phyloP scores from a whole-genome alignment of 1,284 basidiomycete species.

The Peniophora sp. region DNA sequence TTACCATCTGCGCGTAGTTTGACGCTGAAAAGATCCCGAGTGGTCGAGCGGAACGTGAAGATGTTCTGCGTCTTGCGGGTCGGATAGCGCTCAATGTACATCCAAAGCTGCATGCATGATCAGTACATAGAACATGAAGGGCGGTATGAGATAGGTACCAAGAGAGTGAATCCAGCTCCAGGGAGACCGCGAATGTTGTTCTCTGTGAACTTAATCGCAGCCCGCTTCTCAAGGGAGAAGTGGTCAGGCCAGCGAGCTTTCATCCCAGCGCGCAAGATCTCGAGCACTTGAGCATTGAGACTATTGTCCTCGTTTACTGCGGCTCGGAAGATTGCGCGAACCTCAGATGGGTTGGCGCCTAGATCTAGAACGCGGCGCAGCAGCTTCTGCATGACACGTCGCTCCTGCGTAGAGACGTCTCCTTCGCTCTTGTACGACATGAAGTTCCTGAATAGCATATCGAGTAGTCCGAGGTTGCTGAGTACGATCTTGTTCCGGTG shows the following conservation, averaged over 20 bases:
- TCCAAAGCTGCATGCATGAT: conserved; percentile 48
- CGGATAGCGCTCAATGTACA: conserved; percentile 56
- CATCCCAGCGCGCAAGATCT: conserved; percentile 59
- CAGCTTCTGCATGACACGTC: conserved; percentile 49
- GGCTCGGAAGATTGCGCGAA: conserved; percentile 51
- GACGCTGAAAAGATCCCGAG: conserved; percentile 34
- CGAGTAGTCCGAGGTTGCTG: conserved; percentile 46
- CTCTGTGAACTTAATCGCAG: conserved; percentile 39
- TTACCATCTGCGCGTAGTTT: conserved; percentile 46
- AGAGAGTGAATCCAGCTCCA: conserved; percentile 56
- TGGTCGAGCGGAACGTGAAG: conserved; percentile 34
- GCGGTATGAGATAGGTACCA: conserved; percentile 32
- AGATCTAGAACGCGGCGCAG: conserved; percentile 60
- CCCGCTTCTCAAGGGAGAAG: conserved; percentile 52
- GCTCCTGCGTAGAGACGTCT: conserved; percentile 35
- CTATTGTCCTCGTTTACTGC: conserved; percentile 30
- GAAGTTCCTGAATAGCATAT: conserved; percentile 38
- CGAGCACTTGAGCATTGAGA: conserved; percentile 57
- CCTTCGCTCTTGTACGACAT: conserved; percentile 17
- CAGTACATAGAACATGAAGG: not conserved
- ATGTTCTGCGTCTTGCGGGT: conserved; percentile 30
- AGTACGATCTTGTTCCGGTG: conserved; percentile 65
- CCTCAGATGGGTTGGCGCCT: conserved; percentile 55
- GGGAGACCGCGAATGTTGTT: conserved; percentile 42
- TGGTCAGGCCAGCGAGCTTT: conserved; percentile 69